Base-by-base conservation (phyloP, 2,329 filamentous ascomycete species). In the Tolypocladium nubicola region DNA sequence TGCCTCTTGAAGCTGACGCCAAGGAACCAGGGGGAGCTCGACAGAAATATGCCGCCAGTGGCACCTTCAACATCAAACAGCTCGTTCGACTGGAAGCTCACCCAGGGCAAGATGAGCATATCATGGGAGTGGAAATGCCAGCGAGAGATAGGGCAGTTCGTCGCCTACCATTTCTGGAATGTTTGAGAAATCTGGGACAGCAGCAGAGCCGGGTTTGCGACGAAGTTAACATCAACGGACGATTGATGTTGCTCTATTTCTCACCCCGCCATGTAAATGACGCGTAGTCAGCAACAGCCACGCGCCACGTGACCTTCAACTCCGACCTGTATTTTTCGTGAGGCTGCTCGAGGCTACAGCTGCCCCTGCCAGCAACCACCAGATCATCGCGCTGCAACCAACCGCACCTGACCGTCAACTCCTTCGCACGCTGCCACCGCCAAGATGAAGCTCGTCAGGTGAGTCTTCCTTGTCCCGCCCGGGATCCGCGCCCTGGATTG, bases 371-470 rank as follows among this genome's bases (percentile, higher is more conserved):
- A 55, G 13, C 56, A 53, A 55, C 56, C 56, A 35, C 19, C 26
- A 50, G 47, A 30, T 50, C 47, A 35, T 50, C 47, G 47, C 30
- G 30, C 47, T 50, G 47, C 47, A 33, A 49, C 21, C 26, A 19
- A 35, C 30, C 47, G 35, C 47, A 11, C 19, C 47, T 21, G 47
- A 50, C 30, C 30, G 30, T 35, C 47, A 35, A 50, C 33, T 26
- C 47, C 16, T 35, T 55, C 38, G 37, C 26, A 41, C 33, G 49
- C 53, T 38, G 37, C n/a, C 50, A 60, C 65, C 66, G 73, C 62
- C 80, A 90, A 75, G 62, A 96, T 96, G 91, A 96, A 96, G 88
- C 89, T 96, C 79, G 91, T 96, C 75, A 89, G 91, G 91, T 96
- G 84, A 78, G 87, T 56, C 53, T 37, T 52, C 38, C 30, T 19